These are phyloP conservation scores for Brassica hybrid DNA, from an alignment of 441 rosid species.

Conservation along the genomic window DNA sequence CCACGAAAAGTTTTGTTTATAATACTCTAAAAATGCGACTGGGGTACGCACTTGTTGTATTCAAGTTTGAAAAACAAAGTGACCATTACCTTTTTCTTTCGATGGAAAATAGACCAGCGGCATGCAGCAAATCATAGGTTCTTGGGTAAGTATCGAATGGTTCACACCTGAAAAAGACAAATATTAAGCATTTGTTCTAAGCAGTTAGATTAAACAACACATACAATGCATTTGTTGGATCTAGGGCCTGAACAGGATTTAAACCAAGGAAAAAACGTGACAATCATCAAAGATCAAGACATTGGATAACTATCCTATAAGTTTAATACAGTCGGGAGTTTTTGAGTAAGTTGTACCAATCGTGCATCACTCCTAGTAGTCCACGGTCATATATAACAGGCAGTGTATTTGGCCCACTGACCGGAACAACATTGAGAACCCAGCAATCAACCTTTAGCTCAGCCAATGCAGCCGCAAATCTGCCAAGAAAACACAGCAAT, in stretches of 20 bases:
- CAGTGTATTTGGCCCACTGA: slow-evolving; percentile 88
- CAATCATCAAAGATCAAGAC: slow-evolving; percentile 12
- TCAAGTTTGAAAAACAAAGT: slow-evolving; percentile 5
- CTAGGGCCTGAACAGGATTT: no score
- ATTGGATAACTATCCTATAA: neutral
- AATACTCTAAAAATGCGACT: neutral
- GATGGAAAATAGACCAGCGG: slow-evolving; percentile 67
- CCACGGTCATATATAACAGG: slow-evolving; percentile 98
- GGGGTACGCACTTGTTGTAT: neutral
- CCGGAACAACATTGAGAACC: slow-evolving; percentile 95
- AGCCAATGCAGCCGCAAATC: slow-evolving; percentile 90
- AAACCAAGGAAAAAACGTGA: neutral
- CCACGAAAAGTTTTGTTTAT: neutral
- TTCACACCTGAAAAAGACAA: slow-evolving; percentile 75
- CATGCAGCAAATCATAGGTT: slow-evolving; percentile 89
- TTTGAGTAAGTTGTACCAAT: slow-evolving; percentile 64
- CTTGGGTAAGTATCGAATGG: slow-evolving; percentile 97
- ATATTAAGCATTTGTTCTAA: neutral
- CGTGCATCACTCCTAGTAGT: slow-evolving; percentile 93
- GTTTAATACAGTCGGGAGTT: neutral
- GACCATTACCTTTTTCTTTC: slow-evolving; percentile 30
- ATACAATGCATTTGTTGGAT: neutral
- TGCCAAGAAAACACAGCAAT: slow-evolving; percentile 41
- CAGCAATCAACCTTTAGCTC: slow-evolving; percentile 79
- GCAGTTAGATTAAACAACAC: neutral